Evolutionary conservation across 208 protist genomes (phyloP).

Genomic region (Crithidia bombi): DNA sequence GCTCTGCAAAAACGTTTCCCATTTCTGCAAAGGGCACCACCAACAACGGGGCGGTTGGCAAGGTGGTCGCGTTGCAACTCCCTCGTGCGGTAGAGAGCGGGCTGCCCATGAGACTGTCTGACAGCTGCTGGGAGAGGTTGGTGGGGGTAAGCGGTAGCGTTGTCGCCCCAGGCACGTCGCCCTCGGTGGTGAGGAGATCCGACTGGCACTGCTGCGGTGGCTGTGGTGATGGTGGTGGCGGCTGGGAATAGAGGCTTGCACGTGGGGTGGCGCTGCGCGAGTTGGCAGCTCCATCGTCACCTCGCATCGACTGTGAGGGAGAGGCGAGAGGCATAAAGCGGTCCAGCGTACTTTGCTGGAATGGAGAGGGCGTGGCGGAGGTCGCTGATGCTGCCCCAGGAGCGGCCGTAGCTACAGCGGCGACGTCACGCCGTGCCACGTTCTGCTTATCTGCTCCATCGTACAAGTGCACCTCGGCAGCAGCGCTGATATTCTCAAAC

Average conservation of each 20-base stretch:
- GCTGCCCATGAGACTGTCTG: conserved; percentile 2
- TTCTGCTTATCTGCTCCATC: conserved; percentile 45
- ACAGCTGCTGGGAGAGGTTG: conserved; percentile 3
- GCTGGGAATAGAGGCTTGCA: not conserved
- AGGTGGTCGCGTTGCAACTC: not conserved
- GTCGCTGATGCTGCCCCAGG: conserved; percentile 2
- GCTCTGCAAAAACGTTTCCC: conserved; percentile 10
- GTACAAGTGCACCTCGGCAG: conserved; percentile 38
- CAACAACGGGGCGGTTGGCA: not conserved
- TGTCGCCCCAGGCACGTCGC: not conserved
- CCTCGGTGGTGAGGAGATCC: not conserved
- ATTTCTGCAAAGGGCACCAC: conserved; percentile 29
- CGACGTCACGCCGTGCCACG: conserved; percentile 51
- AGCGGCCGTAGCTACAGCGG: not conserved
- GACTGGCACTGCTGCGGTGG: not conserved
- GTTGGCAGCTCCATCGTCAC: not conserved
- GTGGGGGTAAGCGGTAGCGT: conserved; percentile 20
- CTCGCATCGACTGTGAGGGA: conserved; percentile 3
- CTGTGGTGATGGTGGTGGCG: not conserved
- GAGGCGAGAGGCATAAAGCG: conserved; percentile 37
- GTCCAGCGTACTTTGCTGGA: conserved; percentile 57
- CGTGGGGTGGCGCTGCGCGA: not conserved
- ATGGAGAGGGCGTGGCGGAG: conserved; percentile 22
- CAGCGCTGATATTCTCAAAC: conserved; percentile 51
- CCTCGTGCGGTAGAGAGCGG: conserved; percentile 4